Conservation (phyloP, 805 yeast species). For the Hemisphaericaspora nanyangensis region DNA sequence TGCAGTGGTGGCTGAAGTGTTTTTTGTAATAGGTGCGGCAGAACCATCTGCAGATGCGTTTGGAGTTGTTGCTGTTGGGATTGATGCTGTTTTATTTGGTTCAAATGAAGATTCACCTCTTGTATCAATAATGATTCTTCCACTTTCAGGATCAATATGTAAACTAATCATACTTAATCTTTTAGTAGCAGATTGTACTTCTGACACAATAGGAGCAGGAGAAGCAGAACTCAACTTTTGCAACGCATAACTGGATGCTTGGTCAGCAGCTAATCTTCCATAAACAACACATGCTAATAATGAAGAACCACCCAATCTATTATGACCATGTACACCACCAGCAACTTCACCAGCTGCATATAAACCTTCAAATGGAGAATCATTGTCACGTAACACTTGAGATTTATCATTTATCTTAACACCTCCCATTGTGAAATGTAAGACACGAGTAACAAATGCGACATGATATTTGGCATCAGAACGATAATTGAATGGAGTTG, state of each 20-base stretch:
- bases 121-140: conserved; percentile 29
- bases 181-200: conserved; percentile 16
- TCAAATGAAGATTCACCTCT: not conserved
- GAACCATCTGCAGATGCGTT: conserved; percentile 2
- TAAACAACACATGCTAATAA: conserved; percentile 43
- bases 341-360: conserved; percentile 45
- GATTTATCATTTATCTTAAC: conserved; percentile 50
- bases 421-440: conserved; percentile 75
- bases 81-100: not conserved
- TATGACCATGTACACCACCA: conserved; percentile 46
- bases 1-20: not conserved
- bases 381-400: conserved; percentile 34
- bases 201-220: conserved; percentile 9
- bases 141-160: conserved; percentile 40
- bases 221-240: conserved; percentile 22
- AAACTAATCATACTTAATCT: conserved; percentile 41
- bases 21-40: not conserved
- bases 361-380: conserved; percentile 29
- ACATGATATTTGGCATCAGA: conserved; percentile 41
- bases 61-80: conserved; percentile 1
- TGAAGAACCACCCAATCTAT: conserved; percentile 41
- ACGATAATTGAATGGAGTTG: conserved; percentile 38
- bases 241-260: conserved; percentile 31
- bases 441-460: conserved; percentile 53
- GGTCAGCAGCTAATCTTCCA: conserved; percentile 42